These are phyloP conservation scores for Podila clonocystis DNA, from an alignment of 192 early-diverging fungal genomes.

Conservation along the genomic window DNA sequence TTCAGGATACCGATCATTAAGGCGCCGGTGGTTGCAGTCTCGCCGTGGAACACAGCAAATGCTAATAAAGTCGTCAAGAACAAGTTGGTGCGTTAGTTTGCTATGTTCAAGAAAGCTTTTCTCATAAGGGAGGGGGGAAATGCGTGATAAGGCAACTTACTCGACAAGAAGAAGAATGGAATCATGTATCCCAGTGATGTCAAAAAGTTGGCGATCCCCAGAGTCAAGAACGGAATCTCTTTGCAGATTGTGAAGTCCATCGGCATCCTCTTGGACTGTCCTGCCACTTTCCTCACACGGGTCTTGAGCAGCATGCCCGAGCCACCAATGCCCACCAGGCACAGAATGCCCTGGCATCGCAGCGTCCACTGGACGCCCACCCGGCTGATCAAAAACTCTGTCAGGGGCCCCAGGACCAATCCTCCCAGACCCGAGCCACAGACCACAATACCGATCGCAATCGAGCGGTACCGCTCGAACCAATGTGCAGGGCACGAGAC, in stretches of 20 bases:
- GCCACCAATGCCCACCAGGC: constrained; percentile 45
- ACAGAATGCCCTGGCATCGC: constrained; percentile 31
- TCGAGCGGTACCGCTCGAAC: constrained; percentile 46
- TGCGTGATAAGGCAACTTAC: constrained; percentile 20
- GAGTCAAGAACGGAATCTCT: constrained; percentile 24
- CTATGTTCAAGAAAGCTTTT: background rate
- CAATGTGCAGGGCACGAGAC: constrained; percentile 49
- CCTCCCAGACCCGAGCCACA: constrained; percentile 53
- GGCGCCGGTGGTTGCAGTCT: constrained; percentile 48
- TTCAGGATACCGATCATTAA: constrained; percentile 52
- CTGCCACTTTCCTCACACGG: constrained; percentile 36
- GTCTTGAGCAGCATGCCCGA: constrained; percentile 48
- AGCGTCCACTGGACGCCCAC: constrained; percentile 39
- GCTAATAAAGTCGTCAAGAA: constrained; percentile 16
- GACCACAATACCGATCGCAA: constrained; percentile 50
- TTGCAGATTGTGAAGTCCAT: constrained; percentile 47
- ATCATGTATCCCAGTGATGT: constrained; percentile 50
- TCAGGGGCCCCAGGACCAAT: constrained; percentile 21
- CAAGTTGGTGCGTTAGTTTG: background rate
- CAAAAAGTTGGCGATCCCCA: constrained; percentile 43
- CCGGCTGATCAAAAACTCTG: constrained; percentile 24
- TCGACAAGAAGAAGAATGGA: constrained; percentile 48
- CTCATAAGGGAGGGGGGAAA: background rate
- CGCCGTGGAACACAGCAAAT: constrained; percentile 38
- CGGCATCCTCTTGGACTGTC: constrained; percentile 26